Evolutionary conservation across 1,284 basidiomycete genomes (phyloP).

Genomic region (Trametes polyzona): DNA sequence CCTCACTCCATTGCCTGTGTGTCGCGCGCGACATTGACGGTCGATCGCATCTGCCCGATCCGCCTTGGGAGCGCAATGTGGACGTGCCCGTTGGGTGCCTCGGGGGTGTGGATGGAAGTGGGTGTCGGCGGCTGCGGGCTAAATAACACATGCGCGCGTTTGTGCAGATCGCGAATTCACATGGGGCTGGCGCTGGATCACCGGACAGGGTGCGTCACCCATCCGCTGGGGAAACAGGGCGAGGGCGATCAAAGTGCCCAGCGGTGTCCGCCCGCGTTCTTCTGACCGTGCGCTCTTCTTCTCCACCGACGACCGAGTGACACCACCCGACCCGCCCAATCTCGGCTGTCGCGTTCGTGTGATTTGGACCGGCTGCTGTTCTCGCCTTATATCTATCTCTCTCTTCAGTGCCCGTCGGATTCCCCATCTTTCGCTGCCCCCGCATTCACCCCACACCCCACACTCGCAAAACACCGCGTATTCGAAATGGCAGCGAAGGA

Average conservation of each 20-base stretch:
- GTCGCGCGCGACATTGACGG: neutral
- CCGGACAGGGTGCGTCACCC: neutral
- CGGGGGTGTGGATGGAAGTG: neutral
- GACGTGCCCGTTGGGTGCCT: neutral
- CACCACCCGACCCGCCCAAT: too few relatives aligned
- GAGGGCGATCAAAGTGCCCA: too few relatives aligned
- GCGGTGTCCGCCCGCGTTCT: too few relatives aligned
- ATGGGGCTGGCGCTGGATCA: slow-evolving; percentile 4
- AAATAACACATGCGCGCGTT: neutral
- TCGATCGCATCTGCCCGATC: neutral
- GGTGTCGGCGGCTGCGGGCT: neutral
- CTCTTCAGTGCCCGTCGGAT: neutral
- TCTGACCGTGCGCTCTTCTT: too few relatives aligned
- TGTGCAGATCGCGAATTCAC: slow-evolving; percentile 3
- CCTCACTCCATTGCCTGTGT: neutral
- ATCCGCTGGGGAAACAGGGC: too few relatives aligned
- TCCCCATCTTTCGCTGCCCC: neutral
- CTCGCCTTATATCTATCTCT: slow-evolving; percentile 3
- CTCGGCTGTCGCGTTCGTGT: too few relatives aligned
- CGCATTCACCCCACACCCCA: neutral
- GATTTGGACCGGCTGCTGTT: slow-evolving; percentile 17
- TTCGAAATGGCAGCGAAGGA: slow-evolving; percentile 46
- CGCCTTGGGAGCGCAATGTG: neutral
- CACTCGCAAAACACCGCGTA: neutral
- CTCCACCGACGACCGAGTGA: neutral